Evolutionary conservation across 1,284 basidiomycete species (phyloP).

Genomic region (Pyrrhoderma noxium): DNA sequence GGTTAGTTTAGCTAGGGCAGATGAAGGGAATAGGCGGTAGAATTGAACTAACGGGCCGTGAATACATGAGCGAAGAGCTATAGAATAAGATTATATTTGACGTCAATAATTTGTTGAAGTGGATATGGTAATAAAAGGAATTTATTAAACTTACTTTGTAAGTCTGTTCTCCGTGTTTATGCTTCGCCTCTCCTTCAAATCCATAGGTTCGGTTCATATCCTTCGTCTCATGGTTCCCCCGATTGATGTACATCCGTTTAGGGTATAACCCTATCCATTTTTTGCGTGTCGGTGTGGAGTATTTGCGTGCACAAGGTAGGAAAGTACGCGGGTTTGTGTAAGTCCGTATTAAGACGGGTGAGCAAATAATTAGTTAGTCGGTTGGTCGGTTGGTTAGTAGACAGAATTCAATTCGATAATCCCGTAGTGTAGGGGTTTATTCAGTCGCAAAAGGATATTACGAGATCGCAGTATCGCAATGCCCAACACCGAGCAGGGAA

Average conservation of each 20-base stretch:
- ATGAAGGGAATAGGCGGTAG: background rate
- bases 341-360: too few species aligned
- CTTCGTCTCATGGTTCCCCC: constrained; percentile 96
- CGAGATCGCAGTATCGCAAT: too few species aligned
- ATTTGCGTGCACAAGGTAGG: too few species aligned
- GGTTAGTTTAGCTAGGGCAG: background rate
- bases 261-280: constrained; percentile 73
- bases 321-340: too few species aligned
- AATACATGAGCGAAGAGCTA: constrained; percentile 91
- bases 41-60: constrained; percentile 65
- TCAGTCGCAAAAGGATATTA: too few species aligned
- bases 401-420: too few species aligned
- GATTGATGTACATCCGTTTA: constrained; percentile 80
- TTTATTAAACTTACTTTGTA: constrained; percentile 53
- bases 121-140: constrained; percentile 3
- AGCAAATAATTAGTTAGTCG: too few species aligned
- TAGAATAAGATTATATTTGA: too few species aligned
- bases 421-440: too few species aligned
- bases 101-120: constrained; percentile 13
- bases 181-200: constrained; percentile 95
- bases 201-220: constrained; percentile 89
- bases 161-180: constrained; percentile 89
- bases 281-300: too few species aligned
- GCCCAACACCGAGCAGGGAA: too few species aligned
- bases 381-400: too few species aligned